These are phyloP conservation scores for Vachellia pachyceras DNA, from an alignment of 306 rosid species.

Conservation along the genomic window DNA sequence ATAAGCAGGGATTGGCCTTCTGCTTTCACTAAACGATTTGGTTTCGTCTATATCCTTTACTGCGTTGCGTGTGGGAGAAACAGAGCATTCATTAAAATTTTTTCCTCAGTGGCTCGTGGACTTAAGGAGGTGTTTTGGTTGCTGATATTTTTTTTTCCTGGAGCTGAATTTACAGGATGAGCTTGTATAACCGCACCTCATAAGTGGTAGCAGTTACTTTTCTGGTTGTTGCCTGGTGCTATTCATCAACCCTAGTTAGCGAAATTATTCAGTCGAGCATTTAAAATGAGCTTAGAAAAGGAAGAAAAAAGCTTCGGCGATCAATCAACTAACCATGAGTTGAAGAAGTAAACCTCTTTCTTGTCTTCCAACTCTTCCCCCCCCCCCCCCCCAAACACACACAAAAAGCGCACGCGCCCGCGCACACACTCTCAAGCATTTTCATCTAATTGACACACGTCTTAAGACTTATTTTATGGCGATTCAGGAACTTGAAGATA, in stretches of 20 bases:
- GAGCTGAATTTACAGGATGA: slow-evolving; percentile 2
- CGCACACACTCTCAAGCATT: neutral
- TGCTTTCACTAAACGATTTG: slow-evolving; percentile 30
- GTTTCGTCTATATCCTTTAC: slow-evolving; percentile 9
- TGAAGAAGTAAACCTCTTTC: slow-evolving; percentile 56
- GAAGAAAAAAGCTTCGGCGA: slow-evolving; percentile 52
- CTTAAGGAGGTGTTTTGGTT: slow-evolving; percentile 17
- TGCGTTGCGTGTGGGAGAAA: slow-evolving; percentile 40
- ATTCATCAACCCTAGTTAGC: slow-evolving; percentile 41
- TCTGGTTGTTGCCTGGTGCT: slow-evolving; percentile 33
- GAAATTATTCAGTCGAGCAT: slow-evolving; percentile 33
- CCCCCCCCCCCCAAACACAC: neutral
- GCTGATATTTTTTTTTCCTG: slow-evolving; percentile 6
- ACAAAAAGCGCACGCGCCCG: too few species aligned
- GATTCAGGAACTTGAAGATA: slow-evolving; percentile 64
- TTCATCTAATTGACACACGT: slow-evolving; percentile 6
- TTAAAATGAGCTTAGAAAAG: slow-evolving; percentile 73
- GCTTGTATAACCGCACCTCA: slow-evolving; percentile 36
- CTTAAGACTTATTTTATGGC: slow-evolving; percentile 33
- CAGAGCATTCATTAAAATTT: slow-evolving; percentile 32
- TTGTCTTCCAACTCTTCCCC: neutral
- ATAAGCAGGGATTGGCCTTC: slow-evolving; percentile 32
- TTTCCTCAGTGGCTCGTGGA: neutral
- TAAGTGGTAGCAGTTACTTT: slow-evolving; percentile 39
- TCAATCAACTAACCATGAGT: slow-evolving; percentile 56